Percentiles rank a stretch among this genome's conserved stretches.
These are phyloP conservation scores for Trichaptum fuscoviolaceum DNA, from an alignment of 768 basidiomycete species.

Conservation along the genomic window DNA sequence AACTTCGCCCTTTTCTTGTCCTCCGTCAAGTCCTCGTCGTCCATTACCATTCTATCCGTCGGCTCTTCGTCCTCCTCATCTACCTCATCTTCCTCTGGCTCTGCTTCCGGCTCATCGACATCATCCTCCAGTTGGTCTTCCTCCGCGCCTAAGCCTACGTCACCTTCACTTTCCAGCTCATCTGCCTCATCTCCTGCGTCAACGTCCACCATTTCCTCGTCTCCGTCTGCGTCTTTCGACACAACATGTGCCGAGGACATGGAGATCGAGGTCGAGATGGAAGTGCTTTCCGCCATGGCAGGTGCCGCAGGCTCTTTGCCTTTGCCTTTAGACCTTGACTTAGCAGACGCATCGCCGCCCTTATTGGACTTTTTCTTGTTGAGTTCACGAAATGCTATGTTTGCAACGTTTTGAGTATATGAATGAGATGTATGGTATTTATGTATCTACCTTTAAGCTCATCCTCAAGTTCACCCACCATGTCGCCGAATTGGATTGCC, in stretches of 20 bases:
- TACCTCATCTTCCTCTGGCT: constrained; percentile 29
- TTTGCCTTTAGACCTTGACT: constrained; percentile 26
- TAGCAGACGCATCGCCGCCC: constrained; percentile 23
- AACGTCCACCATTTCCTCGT: constrained; percentile 20
- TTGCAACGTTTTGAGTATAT: not conserved
- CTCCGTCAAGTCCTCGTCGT: constrained; percentile 36
- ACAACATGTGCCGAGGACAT: constrained; percentile 24
- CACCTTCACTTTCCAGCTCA: constrained; percentile 14
- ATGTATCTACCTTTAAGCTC: constrained; percentile 55
- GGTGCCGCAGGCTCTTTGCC: constrained; percentile 21
- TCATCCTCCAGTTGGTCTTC: constrained; percentile 22
- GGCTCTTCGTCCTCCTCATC: constrained; percentile 33
- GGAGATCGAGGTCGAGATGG: constrained; percentile 21
- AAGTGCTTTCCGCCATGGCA: not conserved
- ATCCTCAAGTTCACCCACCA: constrained; percentile 53
- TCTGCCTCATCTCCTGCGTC: constrained; percentile 9
- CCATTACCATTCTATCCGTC: constrained; percentile 38
- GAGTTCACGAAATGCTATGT: constrained; percentile 58
- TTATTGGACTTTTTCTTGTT: constrained; percentile 55
- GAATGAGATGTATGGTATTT: constrained; percentile 1
- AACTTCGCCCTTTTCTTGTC: constrained; percentile 24
- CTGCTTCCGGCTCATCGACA: constrained; percentile 22
- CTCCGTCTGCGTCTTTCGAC: constrained; percentile 22
- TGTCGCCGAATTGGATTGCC: constrained; percentile 67
- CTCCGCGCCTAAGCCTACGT: constrained; percentile 16